Conservation (phyloP, 352 stramenopile species). For the Globisporangium paroecandrum region DNA sequence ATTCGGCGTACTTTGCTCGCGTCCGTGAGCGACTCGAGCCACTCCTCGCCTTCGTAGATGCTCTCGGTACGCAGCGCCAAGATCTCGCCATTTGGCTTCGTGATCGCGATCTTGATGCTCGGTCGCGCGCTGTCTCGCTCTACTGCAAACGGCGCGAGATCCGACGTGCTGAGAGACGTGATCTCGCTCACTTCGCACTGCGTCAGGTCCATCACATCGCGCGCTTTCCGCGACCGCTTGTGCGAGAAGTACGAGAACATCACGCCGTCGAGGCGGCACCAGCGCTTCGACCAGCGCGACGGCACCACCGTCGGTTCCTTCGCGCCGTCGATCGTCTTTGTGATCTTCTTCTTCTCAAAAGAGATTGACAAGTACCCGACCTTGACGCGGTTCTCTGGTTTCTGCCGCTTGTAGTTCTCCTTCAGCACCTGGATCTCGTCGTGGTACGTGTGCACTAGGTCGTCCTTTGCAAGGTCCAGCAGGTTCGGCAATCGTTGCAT, state of each 20-base stretch:
- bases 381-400: conserved; percentile 76
- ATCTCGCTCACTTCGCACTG: conserved; percentile 71
- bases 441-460: conserved; percentile 81
- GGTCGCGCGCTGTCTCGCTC: conserved; percentile 41
- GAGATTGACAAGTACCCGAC: conserved; percentile 74
- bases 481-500: conserved; percentile 71
- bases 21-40: conserved; percentile 73
- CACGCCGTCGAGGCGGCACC: conserved; percentile 74
- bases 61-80: conserved; percentile 68
- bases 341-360: conserved; percentile 61
- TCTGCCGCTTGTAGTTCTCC: conserved; percentile 83
- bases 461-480: conserved; percentile 69
- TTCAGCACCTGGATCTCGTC: conserved; percentile 78
- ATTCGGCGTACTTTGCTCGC: conserved; percentile 47
- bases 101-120: conserved; percentile 73
- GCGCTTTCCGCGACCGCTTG: conserved; percentile 71
- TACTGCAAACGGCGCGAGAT: conserved; percentile 52
- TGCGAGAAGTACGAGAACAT: conserved; percentile 80
- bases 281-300: conserved; percentile 81
- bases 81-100: conserved; percentile 63
- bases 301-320: conserved; percentile 57
- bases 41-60: conserved; percentile 81
- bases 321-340: conserved; percentile 49
- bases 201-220: conserved; percentile 70
- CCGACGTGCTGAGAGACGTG: conserved; percentile 37